Evolutionary conservation across 352 stramenopile species (phyloP).

Genomic region (Globisporangium mamillatum): DNA sequence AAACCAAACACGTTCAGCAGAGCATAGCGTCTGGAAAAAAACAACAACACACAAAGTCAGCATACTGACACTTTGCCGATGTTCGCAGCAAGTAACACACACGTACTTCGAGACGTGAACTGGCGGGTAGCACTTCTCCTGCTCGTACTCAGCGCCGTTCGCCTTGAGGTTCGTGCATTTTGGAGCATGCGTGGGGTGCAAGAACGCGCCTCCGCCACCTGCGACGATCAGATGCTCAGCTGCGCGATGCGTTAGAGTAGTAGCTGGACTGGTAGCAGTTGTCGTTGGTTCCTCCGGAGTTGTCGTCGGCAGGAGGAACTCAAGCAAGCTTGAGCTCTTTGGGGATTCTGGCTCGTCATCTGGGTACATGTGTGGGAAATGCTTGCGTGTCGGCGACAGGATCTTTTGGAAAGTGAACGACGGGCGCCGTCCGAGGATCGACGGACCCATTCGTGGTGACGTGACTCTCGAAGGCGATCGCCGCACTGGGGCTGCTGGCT

Average conservation of each 20-base stretch:
- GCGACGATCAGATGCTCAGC: constrained; percentile 84
- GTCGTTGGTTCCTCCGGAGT: background rate
- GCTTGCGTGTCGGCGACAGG: constrained; percentile 52
- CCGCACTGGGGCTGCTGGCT: background rate
- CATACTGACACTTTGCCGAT: background rate
- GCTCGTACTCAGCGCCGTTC: constrained; percentile 70
- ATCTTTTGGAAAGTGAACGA: constrained; percentile 21
- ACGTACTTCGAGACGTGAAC: constrained; percentile 66
- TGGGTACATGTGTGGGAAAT: constrained; percentile 78
- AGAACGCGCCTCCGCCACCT: constrained; percentile 85
- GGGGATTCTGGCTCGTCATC: constrained; percentile 18
- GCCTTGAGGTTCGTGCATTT: constrained; percentile 48
- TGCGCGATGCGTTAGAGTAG: constrained; percentile 10
- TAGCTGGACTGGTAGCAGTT: constrained; percentile 3
- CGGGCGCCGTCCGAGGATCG: constrained; percentile 9
- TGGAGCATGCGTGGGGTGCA: constrained; percentile 89
- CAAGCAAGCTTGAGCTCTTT: background rate
- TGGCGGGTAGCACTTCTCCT: constrained; percentile 82
- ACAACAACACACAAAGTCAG: constrained; percentile 1
- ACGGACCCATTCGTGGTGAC: constrained; percentile 17
- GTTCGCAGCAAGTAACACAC: background rate
- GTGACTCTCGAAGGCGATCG: constrained; percentile 4
- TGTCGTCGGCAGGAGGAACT: background rate
- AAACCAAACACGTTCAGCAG: constrained; percentile 88
- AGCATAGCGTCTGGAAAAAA: constrained; percentile 62